Evolutionary conservation across 106 monocot species (phyloP).

Genomic region (Dendrobium chrysotoxum): DNA sequence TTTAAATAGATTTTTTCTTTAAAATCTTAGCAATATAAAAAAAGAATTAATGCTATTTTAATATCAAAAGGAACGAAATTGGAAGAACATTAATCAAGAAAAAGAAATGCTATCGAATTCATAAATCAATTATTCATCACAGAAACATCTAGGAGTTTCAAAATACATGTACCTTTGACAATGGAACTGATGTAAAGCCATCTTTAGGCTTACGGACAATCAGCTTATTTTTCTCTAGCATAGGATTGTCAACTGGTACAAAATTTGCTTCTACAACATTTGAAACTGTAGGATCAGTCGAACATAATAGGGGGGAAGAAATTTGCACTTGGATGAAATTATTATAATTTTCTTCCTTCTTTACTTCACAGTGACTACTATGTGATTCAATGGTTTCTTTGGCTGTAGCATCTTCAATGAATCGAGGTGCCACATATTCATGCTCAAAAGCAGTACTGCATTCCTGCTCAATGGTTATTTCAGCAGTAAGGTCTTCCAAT

Average conservation of each 20-base stretch:
- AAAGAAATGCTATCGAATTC: neutral
- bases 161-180: conserved; percentile 1
- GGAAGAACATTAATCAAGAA: neutral
- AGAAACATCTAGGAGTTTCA: too few species aligned
- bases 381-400: conserved; percentile 1
- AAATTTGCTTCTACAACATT: conserved; percentile 7
- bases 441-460: neutral
- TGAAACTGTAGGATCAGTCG: conserved; percentile 2
- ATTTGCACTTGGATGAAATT: conserved; percentile 11
- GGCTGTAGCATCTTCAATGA: neutral
- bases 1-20: neutral
- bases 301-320: neutral
- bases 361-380: neutral
- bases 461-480: neutral
- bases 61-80: neutral
- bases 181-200: neutral
- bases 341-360: conserved; percentile 4
- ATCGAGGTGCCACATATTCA: neutral
- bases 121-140: neutral
- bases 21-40: neutral
- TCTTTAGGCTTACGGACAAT: neutral
- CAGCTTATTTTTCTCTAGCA: conserved; percentile 8
- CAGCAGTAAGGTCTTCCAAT: neutral
- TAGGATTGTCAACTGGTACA: conserved; percentile 5
- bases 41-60: neutral